Conservation (phyloP, 169 alveolate genomes). For the Plasmodium cynomolgi region DNA sequence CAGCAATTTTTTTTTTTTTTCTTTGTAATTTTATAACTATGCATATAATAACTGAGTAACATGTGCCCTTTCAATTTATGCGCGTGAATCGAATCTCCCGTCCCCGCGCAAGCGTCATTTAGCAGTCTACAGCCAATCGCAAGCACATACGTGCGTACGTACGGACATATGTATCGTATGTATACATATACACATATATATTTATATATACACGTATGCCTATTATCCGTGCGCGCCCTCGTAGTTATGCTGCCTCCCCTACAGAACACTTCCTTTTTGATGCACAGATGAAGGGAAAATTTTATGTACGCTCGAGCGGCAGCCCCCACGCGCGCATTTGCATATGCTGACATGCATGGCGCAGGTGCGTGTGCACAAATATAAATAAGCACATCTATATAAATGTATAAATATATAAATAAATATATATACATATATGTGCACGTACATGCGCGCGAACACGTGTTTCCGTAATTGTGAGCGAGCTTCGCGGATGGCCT, state of each 20-base stretch:
- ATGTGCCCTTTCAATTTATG: not conserved
- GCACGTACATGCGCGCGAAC: not conserved
- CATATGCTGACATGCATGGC: not conserved
- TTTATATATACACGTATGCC: not conserved
- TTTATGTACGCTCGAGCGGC: not conserved
- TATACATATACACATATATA: not conserved
- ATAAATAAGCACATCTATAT: not conserved
- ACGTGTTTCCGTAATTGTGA: not conserved
- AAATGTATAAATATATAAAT: not conserved
- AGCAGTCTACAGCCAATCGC: not conserved
- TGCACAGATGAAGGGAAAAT: conserved; percentile 19
- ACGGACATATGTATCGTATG: not conserved
- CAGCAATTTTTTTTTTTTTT: not conserved
- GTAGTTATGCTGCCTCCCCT: not conserved
- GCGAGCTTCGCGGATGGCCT: not conserved
- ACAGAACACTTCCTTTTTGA: conserved; percentile 11
- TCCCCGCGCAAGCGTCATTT: not conserved
- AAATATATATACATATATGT: conserved; percentile 3
- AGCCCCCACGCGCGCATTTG: not conserved
- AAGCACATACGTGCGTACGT: not conserved
- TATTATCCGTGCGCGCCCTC: not conserved
- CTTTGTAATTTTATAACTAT: not conserved
- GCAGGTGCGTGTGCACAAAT: not conserved
- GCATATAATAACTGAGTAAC: not conserved
- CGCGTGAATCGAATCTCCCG: not conserved